Percentiles rank a stretch among this genome's conserved stretches.
These are phyloP conservation scores for Sclerotinia spermophila DNA, from an alignment of 2,329 filamentous ascomycete species.

Conservation along the genomic window DNA sequence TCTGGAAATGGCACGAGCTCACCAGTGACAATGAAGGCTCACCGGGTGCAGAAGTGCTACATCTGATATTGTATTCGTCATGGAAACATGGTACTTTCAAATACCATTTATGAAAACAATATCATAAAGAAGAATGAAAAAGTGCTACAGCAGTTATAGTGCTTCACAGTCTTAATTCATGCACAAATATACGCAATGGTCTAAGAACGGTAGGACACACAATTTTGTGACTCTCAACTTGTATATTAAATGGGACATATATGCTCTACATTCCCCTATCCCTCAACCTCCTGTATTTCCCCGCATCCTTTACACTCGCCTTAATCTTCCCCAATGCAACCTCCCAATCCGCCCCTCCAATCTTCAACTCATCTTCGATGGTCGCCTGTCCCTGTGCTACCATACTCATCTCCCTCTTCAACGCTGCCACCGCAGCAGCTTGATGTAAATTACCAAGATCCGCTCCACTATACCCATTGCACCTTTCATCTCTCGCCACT, in stretches of 20 bases:
- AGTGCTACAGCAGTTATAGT: not conserved
- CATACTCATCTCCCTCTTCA: conserved; percentile 34
- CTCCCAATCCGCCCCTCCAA: conserved; percentile 36
- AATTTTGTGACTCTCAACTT: not conserved
- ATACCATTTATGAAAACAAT: not conserved
- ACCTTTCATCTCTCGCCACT: conserved; percentile 64
- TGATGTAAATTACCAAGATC: conserved; percentile 54
- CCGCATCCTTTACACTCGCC: conserved; percentile 38
- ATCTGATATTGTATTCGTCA: not conserved
- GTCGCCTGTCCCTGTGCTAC: conserved; percentile 15
- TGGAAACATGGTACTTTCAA: not conserved
- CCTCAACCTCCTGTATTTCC: conserved; percentile 37
- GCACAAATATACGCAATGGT: not conserved
- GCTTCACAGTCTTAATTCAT: not conserved
- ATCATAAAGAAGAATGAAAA: not conserved
- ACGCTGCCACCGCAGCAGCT: conserved; percentile 36
- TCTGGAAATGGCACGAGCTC: not conserved
- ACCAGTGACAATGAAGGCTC: not conserved
- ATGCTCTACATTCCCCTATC: conserved; percentile 36
- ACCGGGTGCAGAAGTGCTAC: not conserved
- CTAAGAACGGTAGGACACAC: not conserved
- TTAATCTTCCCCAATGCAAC: conserved; percentile 35
- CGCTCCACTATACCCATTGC: conserved; percentile 72
- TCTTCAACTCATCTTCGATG: conserved; percentile 28
- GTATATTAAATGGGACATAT: not conserved